Conservation (phyloP, 2,329 filamentous ascomycete genomes). For the Amesomyces nigricolor region DNA sequence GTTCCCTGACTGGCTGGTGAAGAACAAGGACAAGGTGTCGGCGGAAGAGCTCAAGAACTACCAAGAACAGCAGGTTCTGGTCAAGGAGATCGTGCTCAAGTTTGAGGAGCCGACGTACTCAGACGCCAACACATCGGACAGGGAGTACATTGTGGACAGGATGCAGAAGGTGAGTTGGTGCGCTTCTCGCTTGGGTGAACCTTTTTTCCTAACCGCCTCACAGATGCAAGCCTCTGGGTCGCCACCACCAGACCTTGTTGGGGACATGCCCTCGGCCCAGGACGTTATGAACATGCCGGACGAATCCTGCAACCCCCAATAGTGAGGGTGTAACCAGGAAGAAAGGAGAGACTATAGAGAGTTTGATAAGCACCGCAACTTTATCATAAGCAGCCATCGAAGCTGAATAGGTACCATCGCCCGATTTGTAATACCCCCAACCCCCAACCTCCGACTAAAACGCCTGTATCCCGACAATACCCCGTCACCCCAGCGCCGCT, state of each 20-base stretch:
- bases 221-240: constrained; percentile 97
- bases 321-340: constrained; percentile 13
- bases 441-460: background rate
- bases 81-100: constrained; percentile 78
- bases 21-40: constrained; percentile 62
- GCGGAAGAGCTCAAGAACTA: constrained; percentile 74
- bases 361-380: background rate
- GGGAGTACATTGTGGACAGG: constrained; percentile 89
- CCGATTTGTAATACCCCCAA: background rate
- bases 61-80: constrained; percentile 70
- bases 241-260: constrained; percentile 84
- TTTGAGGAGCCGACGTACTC: constrained; percentile 80
- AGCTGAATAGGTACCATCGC: background rate
- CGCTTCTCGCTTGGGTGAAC: background rate
- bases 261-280: constrained; percentile 79
- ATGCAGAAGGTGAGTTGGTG: constrained; percentile 80
- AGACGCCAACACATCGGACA: constrained; percentile 73
- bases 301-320: constrained; percentile 59
- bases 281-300: constrained; percentile 59
- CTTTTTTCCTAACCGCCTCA: background rate
- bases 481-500: background rate
- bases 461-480: background rate
- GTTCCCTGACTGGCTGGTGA: constrained; percentile 82
- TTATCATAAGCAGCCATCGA: background rate
- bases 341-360: background rate